Evolutionary conservation across 805 yeast species (phyloP).

Genomic region (Saturnispora quitensis): DNA sequence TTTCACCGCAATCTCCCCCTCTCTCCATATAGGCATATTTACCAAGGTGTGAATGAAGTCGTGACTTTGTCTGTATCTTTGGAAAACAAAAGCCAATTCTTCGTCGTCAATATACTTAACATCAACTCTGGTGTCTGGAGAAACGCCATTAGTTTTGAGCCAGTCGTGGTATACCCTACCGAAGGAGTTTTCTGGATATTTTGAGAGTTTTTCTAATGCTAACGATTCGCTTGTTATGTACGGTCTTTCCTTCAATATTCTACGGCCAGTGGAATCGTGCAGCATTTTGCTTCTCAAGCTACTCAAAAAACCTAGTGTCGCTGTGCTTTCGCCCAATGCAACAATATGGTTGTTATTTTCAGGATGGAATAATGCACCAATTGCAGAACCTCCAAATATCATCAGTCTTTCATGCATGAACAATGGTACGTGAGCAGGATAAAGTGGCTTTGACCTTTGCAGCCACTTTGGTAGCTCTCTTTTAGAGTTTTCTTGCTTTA

Average conservation of each 20-base stretch:
- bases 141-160: slow-evolving; percentile 79
- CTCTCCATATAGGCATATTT: slow-evolving; percentile 81
- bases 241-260: slow-evolving; percentile 71
- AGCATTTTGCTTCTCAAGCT: slow-evolving; percentile 67
- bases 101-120: slow-evolving; percentile 85
- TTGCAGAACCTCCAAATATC: slow-evolving; percentile 62
- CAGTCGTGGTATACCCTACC: slow-evolving; percentile 76
- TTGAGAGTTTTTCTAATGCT: slow-evolving; percentile 49
- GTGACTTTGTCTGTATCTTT: slow-evolving; percentile 92
- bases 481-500: slow-evolving; percentile 9
- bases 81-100: slow-evolving; percentile 86
- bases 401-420: slow-evolving; percentile 50
- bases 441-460: slow-evolving; percentile 36
- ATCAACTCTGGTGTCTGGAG: slow-evolving; percentile 88
- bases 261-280: slow-evolving; percentile 63
- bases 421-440: slow-evolving; percentile 76
- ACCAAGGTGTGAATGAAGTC: slow-evolving; percentile 93
- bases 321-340: slow-evolving; percentile 86
- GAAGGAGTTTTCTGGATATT: slow-evolving; percentile 57
- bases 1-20: slow-evolving; percentile 94
- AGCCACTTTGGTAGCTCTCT: slow-evolving; percentile 21
- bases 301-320: slow-evolving; percentile 57
- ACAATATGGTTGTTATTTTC: slow-evolving; percentile 68
- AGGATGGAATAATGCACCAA: slow-evolving; percentile 72
- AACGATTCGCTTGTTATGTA: slow-evolving; percentile 68